Evolutionary conservation across 2,329 filamentous ascomycete species (phyloP).

Genomic region (Penicillium sp.): DNA sequence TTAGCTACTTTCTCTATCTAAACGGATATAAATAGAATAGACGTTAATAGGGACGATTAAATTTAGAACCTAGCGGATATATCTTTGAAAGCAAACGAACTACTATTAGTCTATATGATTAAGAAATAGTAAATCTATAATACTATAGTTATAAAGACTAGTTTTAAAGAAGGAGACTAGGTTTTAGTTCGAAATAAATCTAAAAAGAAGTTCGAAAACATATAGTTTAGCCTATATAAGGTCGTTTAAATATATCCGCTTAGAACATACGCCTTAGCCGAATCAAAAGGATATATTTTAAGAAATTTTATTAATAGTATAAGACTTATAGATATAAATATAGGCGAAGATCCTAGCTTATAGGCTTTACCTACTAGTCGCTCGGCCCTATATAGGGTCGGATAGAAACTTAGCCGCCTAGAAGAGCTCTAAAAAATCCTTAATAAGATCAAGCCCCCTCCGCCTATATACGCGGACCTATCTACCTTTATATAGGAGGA

Average conservation of each 20-base stretch:
- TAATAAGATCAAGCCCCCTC: neutral
- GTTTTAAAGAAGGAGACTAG: constrained; percentile 1
- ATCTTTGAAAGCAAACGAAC: too few relatives aligned
- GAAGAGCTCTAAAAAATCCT: neutral
- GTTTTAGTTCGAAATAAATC: constrained; percentile 7
- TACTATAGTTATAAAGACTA: constrained; percentile 6
- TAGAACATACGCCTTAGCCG: constrained; percentile 7
- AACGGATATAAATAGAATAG: too few relatives aligned
- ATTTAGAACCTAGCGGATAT: too few relatives aligned
- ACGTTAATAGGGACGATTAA: too few relatives aligned
- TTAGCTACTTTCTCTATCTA: too few relatives aligned
- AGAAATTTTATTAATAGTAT: neutral
- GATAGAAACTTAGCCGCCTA: too few relatives aligned
- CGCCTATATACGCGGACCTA: neutral
- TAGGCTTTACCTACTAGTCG: neutral
- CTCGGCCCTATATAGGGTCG: too few relatives aligned
- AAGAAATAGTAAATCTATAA: neutral
- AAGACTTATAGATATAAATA: neutral
- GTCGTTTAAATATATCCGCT: constrained; percentile 1
- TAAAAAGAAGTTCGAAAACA: constrained; percentile 11
- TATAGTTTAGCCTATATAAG: constrained; percentile 9
- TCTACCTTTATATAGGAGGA: neutral
- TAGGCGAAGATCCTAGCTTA: neutral
- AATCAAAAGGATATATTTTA: too few relatives aligned
- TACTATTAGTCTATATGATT: neutral